These are phyloP conservation scores for Dinochytrium kinnereticum DNA, from an alignment of 371 early-diverging fungal species.

Conservation along the genomic window DNA sequence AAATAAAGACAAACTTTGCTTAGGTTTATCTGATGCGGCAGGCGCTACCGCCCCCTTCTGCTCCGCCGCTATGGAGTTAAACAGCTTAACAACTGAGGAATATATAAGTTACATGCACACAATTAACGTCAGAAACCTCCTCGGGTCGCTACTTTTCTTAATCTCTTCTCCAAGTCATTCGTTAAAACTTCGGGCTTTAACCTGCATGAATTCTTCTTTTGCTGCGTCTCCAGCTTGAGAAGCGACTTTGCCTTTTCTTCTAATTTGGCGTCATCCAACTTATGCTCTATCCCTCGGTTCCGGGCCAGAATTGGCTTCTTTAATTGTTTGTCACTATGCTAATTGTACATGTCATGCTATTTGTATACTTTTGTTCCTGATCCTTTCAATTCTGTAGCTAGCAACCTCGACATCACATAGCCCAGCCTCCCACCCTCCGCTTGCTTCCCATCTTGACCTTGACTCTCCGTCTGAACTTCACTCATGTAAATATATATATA, in stretches of 20 bases:
- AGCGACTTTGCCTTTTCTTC: not conserved
- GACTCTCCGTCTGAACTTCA: too few species aligned
- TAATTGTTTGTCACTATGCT: not conserved
- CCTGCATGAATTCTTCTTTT: not conserved
- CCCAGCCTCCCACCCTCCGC: not conserved
- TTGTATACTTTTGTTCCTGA: not conserved
- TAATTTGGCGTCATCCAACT: not conserved
- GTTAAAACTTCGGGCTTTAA: not conserved
- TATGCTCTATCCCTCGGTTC: not conserved
- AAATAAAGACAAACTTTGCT: not conserved
- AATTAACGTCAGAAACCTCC: not conserved
- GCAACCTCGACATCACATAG: not conserved
- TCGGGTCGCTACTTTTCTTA: not conserved
- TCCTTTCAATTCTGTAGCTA: not conserved
- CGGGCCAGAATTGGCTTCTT: not conserved
- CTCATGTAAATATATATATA: too few species aligned
- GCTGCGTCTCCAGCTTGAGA: not conserved
- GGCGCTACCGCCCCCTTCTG: not conserved
- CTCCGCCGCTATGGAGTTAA: constrained; percentile 4
- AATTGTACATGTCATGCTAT: not conserved
- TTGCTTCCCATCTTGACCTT: not conserved
- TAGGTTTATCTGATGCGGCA: not conserved
- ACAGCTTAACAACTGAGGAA: constrained; percentile 7
- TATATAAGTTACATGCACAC: not conserved
- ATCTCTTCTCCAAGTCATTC: constrained; percentile 7